Base-by-base conservation (phyloP, 2,329 filamentous ascomycete species). In the Bertia moriformis region DNA sequence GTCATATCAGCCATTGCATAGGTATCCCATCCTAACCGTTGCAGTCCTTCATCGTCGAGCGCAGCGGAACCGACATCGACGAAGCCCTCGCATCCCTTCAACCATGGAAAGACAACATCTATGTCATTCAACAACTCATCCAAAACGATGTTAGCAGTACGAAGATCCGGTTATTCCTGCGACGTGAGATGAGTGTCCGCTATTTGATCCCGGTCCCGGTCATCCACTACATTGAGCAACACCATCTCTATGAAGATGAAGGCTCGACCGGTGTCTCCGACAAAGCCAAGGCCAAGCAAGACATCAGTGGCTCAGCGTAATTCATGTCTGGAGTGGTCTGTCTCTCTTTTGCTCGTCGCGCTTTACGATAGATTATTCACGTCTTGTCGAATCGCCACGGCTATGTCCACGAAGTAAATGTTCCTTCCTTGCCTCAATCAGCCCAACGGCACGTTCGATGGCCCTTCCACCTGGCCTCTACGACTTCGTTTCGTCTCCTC, bases 131-230 rank as follows among this genome's bases (percentile, higher is more conserved):
- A 40, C 74, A 78, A 49, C 60, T 78, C 15, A 77, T 79, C 32
- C 72, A 77, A 48, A 79, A 79, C 52, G 73, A 79, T 48, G 73
- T 79, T 15, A 35, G 32, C 15, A 35, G 32, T 15, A 78, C 74
- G 42, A 78, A 35, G 32, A 35, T 35, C 15, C 32, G 32, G 32
- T 15, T 35, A 7, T 35, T 35, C 32, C 17, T 35, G 32, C 12
- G 32, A 17, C 32, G 32, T 15, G 32, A 35, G 32, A 35, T 35
- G 32, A 87, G 80, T 48, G 83, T 93, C 38, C 74, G 83, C 45
- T 89, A 88, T 51, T 49, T 76, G 19, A 78, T 85, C 22, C 84
- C 85, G 0, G 73, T 78, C 32, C 73, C 75, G 3, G 83, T 89
- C 37, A 82, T 86, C 40, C 64, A 78, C 41, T 85, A 86, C 51